Base-by-base conservation (phyloP, 2,329 filamentous ascomycete genomes). In the Aspergillus fructus region DNA sequence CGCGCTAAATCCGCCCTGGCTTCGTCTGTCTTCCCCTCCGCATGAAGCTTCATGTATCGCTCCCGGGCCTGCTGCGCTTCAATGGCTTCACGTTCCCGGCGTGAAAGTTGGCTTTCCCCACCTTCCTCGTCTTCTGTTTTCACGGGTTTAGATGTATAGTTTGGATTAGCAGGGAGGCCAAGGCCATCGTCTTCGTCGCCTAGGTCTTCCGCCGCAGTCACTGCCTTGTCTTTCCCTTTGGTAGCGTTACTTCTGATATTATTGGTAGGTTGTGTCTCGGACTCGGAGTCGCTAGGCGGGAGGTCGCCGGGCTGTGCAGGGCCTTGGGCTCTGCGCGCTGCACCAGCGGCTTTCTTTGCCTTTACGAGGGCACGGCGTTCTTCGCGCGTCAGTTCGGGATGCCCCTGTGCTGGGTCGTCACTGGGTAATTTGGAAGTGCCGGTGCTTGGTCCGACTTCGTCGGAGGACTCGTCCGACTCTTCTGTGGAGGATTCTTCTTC, bases 1-100 rank as follows among this genome's bases (percentile, higher is more conserved):
- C 94, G 85, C 58, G 91, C 93, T 65, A 97, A 71, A 76, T 99
- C 94, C 5, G 90, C 88, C 73, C 91, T 89, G 48, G 93, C 93
- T 81, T 97, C 90, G 60, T 99, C 94, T 45, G 94, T 97, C 86
- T 97, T 97, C 69, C 93, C 93, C 71, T 92, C 89, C 56, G 92
- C 90, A 70, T 97, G 93, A 67, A 97, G 76, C 78, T 96, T 96
- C 81, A 91, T 85, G 71, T 96, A 97, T 65, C 87, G 84, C 80
- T 96, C 93, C 74, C 92, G 93, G 30, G 91, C 91, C 72, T 93
- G 89, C 62, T 89, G 88, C 1, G 93, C 93, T 78, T 96, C 89
- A 34, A 94, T 70, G 2, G 93, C 90, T 79, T 97, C 88, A 19
- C 87, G 79, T 78, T 90, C 88, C 30, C 86, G 82, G 49, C 88